Base-by-base conservation (phyloP, 1,284 basidiomycete species). In the Irpex lacteus region DNA sequence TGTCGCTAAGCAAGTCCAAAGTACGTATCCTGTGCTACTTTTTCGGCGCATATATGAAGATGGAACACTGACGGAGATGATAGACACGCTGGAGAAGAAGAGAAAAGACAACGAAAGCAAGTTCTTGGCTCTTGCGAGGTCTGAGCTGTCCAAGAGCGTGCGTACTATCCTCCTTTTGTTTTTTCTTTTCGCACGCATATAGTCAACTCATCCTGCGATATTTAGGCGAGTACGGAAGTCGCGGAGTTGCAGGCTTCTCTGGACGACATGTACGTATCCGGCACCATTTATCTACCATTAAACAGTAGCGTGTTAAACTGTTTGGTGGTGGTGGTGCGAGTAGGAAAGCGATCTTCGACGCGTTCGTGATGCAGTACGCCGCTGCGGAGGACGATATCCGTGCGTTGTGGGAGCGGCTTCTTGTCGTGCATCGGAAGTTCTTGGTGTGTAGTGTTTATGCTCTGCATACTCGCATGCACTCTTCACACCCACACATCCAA, bases 1-100 rank as follows among this genome's bases (percentile, higher is more conserved):
- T 0, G 69, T 73, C 0, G 73, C 71, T 1, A 66, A 73, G 3
- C 69, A 73, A 64, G 73, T 74, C 67, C 72, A 74, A 65, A 60
- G 73, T 74, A 52, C 52, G 72, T 21, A 0, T 15, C 26, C 49
- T 26, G 2, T n/a, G 9, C 9, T 8, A n/a, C n/a, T n/a, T n/a
- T n/a, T n/a, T n/a, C n/a, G n/a, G 3, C 26, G 60, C 18, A 50
- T 38, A 55, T 13, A 26, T 59, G n/a, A 34, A 34, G 32, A 34
- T 34, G 32, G 5, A 34, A 34, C 32, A 34, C 32, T 34, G 32
- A 34, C 32, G 32, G 26, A 26, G 18, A 18, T n/a, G 52, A 0
- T 32, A 80, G 79, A 73, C 37, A 73, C 78, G 3, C 78, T 77
- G 77, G 75, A 80, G 63, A 80, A 77, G 70, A 77, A 78, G 44